Base-by-base conservation (phyloP, 164 flowering plant species). In the Vitis labrusca region DNA sequence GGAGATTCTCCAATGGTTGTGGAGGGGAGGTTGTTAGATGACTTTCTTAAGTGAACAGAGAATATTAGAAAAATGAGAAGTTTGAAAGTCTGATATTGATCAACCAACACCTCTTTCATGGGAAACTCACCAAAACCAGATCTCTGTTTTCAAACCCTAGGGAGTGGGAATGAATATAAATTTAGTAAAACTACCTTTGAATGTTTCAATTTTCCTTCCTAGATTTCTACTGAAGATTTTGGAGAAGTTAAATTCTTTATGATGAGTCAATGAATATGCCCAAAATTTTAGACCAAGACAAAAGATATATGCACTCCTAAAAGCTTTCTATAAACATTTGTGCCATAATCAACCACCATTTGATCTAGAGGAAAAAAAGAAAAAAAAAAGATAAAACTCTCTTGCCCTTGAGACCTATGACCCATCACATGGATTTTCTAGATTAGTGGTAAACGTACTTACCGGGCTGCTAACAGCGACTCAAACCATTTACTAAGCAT, bases 1-100 rank as follows among this genome's bases (percentile, higher is more conserved):
- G 61, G 66, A 61, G 70, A 27, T n/a, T 70, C 69, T 63, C 74
- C 70, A 65, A 59, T 68, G 57, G 67, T 74, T 32, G 44, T 69
- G 71, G 59, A 72, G 57, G 55, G 27, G 37, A 17, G 23, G 61
- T 9, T 17, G 27, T 59, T 5, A 2, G 23, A 55, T 66, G 60
- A 66, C 59, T 61, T 60, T 14, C 62, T 67, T 63, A 53, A 65
- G 61, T 58, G 23, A 65, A 10, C 37, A 62, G 68, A 58, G 67
- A 74, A 50, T 1, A 23, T 30, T 17, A 44, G 44, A 66, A 70
- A 67, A 72, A 74, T 67, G n/a, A 8, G 12, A 27, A 23, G 10
- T 67, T 53, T 66, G 62, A 70, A 72, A 62, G 49, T 59, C 58
- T 56, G 63, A 71, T 52, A 69, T 59, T 50, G 68, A 71, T 73